A percentile compares a stretch with the other conserved stretches of the same genome.
These are phyloP conservation scores for Metschnikowia koreensis DNA, from an alignment of 805 yeast species.

Conservation along the genomic window DNA sequence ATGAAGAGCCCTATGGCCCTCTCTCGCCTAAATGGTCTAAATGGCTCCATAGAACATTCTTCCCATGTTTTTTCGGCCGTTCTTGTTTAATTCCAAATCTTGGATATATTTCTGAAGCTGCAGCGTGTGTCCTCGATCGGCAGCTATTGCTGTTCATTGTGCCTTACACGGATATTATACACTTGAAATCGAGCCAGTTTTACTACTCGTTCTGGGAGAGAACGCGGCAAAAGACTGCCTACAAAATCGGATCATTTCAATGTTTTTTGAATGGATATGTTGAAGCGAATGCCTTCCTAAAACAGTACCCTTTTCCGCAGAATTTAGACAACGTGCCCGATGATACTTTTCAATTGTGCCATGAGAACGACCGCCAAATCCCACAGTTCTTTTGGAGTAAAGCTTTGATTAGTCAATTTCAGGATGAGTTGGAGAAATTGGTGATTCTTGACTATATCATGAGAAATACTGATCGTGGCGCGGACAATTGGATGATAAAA, in stretches of 20 bases:
- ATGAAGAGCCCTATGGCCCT: constrained; percentile 80
- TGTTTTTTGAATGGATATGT: constrained; percentile 55
- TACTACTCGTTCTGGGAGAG: constrained; percentile 53
- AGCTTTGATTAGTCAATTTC: constrained; percentile 46
- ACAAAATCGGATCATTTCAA: constrained; percentile 67
- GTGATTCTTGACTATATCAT: constrained; percentile 70
- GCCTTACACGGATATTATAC: constrained; percentile 62
- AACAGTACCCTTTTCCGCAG: constrained; percentile 53
- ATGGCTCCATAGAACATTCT: constrained; percentile 72
- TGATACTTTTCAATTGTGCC: constrained; percentile 7
- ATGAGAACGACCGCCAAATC: constrained; percentile 8
- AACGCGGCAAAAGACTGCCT: constrained; percentile 10
- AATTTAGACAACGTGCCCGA: constrained; percentile 18
- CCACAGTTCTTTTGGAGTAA: constrained; percentile 52
- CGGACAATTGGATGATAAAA: constrained; percentile 77
- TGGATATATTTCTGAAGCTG: constrained; percentile 71
- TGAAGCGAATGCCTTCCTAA: constrained; percentile 61
- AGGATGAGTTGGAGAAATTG: constrained; percentile 63
- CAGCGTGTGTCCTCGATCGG: constrained; percentile 64
- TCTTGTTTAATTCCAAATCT: constrained; percentile 70
- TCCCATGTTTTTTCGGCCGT: constrained; percentile 76
- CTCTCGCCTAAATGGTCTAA: constrained; percentile 77
- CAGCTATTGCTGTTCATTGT: constrained; percentile 59
- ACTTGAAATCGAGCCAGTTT: constrained; percentile 47
- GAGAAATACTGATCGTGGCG: constrained; percentile 72